Evolutionary conservation across 192 early-diverging fungal species (phyloP).

Genomic region (Lunasporangiospora selenospora): DNA sequence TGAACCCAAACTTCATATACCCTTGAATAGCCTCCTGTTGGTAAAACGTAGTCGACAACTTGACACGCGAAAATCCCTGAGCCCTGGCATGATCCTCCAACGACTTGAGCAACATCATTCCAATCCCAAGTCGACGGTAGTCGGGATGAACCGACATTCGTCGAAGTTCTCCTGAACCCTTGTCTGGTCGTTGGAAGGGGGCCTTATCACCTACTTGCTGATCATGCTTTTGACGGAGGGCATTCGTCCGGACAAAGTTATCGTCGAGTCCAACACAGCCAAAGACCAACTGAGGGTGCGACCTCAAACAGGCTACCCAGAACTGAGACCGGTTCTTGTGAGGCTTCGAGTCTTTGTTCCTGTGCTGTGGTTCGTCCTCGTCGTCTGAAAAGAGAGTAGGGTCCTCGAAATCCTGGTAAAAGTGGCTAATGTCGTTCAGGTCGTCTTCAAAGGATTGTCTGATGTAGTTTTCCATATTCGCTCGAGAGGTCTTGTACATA

Average conservation of each 20-base stretch:
- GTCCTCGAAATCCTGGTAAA: slow-evolving; percentile 21
- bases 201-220: not conserved
- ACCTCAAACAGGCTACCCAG: slow-evolving; percentile 39
- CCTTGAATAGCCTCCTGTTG: slow-evolving; percentile 14
- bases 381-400: too few species aligned
- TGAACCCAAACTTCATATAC: slow-evolving; percentile 27
- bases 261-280: slow-evolving; percentile 42
- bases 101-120: slow-evolving; percentile 12
- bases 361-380: not conserved
- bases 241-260: not conserved
- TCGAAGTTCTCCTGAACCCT: slow-evolving; percentile 14
- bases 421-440: slow-evolving; percentile 20
- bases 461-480: not conserved
- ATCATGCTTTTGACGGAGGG: slow-evolving; percentile 13
- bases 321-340: slow-evolving; percentile 26
- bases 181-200: slow-evolving; percentile 2
- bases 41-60: slow-evolving; percentile 1
- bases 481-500: not conserved
- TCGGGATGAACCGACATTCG: slow-evolving; percentile 26
- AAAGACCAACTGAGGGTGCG: slow-evolving; percentile 29
- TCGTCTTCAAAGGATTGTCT: slow-evolving; percentile 13
- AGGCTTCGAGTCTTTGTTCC: not conserved
- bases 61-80: slow-evolving; percentile 17
- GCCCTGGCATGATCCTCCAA: slow-evolving; percentile 11
- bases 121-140: slow-evolving; percentile 35